These are phyloP conservation scores for Trichoderma asperellum DNA, from an alignment of 2,329 filamentous ascomycete species.

Conservation along the genomic window DNA sequence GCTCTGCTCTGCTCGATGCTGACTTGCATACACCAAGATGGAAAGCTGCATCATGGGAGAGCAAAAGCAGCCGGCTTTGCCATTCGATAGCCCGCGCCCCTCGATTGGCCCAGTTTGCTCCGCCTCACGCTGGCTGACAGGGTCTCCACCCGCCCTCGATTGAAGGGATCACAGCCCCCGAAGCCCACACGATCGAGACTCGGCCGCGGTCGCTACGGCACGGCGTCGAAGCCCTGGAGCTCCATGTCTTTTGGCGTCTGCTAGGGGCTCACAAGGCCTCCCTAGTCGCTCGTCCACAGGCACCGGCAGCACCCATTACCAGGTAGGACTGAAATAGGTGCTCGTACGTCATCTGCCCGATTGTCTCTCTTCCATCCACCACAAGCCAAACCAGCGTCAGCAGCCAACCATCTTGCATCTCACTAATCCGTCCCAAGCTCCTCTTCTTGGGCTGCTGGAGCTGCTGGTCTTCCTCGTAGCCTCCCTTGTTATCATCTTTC, in stretches of 20 bases:
- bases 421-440: slow-evolving; percentile 18
- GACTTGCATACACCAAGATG: not conserved
- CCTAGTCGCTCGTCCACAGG: slow-evolving; percentile 15
- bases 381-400: slow-evolving; percentile 15
- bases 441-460: slow-evolving; percentile 7
- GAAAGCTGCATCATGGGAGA: not conserved
- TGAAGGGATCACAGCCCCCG: slow-evolving; percentile 25
- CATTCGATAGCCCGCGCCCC: not conserved
- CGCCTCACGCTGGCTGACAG: slow-evolving; percentile 17
- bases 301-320: not conserved
- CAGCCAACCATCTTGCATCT: slow-evolving; percentile 27
- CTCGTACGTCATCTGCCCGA: slow-evolving; percentile 23
- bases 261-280: not conserved
- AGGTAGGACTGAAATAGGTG: slow-evolving; percentile 21
- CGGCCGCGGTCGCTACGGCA: not conserved
- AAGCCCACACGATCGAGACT: slow-evolving; percentile 12
- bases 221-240: not conserved
- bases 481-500: not conserved
- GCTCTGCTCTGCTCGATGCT: not conserved
- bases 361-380: slow-evolving; percentile 5
- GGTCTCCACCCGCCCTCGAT: slow-evolving; percentile 14
- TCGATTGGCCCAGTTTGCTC: not conserved
- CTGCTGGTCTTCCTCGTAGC: not conserved
- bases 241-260: not conserved
- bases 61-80: not conserved